Conservation (phyloP, 192 early-diverging fungal species). For the Gamsiella multidivaricata region DNA sequence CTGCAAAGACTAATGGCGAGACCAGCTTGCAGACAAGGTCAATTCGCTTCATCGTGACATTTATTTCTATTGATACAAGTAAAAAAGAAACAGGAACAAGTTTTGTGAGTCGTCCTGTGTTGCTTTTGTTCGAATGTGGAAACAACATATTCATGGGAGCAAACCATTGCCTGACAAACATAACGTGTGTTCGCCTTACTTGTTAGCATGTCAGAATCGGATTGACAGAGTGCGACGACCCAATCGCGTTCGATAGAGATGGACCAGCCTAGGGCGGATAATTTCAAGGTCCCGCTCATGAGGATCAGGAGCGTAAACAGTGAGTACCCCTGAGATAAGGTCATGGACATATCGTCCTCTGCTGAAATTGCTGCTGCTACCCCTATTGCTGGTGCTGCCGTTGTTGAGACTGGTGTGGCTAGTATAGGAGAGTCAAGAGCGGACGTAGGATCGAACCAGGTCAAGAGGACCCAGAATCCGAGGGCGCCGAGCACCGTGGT, state of each 20-base stretch:
- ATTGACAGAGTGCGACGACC: conserved; percentile 39
- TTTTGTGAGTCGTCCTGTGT: background rate
- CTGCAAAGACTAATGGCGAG: conserved; percentile 46
- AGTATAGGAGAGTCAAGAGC: background rate
- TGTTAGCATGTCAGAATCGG: conserved; percentile 35
- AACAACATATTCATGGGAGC: too few relatives aligned
- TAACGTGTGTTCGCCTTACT: background rate
- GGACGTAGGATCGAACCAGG: conserved; percentile 38
- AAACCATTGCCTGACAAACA: background rate
- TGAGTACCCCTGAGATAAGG: conserved; percentile 22
- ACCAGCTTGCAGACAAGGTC: conserved; percentile 51
- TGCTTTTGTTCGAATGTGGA: background rate
- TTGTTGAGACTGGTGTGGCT: background rate
- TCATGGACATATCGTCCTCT: too few relatives aligned
- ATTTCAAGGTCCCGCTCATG: conserved; percentile 27
- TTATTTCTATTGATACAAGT: conserved; percentile 21
- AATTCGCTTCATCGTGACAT: conserved; percentile 46
- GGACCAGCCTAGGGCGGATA: conserved; percentile 45
- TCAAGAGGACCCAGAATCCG: conserved; percentile 49
- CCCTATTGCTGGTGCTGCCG: background rate
- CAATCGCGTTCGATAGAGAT: conserved; percentile 53
- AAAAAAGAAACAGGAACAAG: background rate
- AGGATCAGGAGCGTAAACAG: conserved; percentile 31
- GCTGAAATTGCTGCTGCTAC: too few relatives aligned
- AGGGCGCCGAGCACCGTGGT: conserved; percentile 36